Evolutionary conservation across 2,329 filamentous ascomycete genomes (phyloP).

Genomic region (Coleophoma eucalyptorum): DNA sequence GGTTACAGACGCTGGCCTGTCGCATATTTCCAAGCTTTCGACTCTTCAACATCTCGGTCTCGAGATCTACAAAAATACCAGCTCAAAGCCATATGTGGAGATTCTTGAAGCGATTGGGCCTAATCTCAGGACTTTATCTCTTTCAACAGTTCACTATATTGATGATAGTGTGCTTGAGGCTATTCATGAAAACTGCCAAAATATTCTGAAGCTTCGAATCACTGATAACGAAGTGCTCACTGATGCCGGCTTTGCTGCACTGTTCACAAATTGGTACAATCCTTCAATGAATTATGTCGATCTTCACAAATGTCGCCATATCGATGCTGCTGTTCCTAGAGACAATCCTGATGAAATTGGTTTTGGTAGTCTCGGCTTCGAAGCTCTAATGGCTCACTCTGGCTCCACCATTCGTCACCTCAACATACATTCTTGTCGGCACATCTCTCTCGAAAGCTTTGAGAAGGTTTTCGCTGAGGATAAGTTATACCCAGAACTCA

Average conservation of each 20-base stretch:
- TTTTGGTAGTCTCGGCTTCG: constrained; percentile 71
- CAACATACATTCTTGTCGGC: constrained; percentile 79
- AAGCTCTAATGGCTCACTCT: constrained; percentile 81
- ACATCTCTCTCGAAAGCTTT: constrained; percentile 71
- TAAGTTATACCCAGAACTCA: constrained; percentile 62
- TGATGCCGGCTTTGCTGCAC: constrained; percentile 65
- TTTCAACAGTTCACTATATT: constrained; percentile 63
- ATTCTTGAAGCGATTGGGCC: constrained; percentile 61
- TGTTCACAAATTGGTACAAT: constrained; percentile 78
- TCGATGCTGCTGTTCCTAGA: constrained; percentile 68
- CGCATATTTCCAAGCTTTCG: constrained; percentile 56
- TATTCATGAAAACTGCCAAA: constrained; percentile 66
- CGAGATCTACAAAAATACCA: constrained; percentile 53
- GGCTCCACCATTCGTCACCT: constrained; percentile 61
- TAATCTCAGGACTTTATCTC: constrained; percentile 71
- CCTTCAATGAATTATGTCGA: constrained; percentile 67
- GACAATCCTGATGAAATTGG: constrained; percentile 65
- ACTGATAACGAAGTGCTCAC: constrained; percentile 73
- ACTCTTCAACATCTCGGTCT: constrained; percentile 73
- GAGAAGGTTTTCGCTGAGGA: constrained; percentile 65
- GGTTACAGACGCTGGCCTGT: constrained; percentile 62
- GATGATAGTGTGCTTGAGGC: constrained; percentile 67
- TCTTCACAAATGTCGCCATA: constrained; percentile 70
- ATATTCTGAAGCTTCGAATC: constrained; percentile 74
- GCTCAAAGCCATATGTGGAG: constrained; percentile 52